Percentiles rank a stretch among this genome's conserved stretches.
Conservation (phyloP, 2,329 filamentous ascomycete species). For the Fusarium setosum region DNA sequence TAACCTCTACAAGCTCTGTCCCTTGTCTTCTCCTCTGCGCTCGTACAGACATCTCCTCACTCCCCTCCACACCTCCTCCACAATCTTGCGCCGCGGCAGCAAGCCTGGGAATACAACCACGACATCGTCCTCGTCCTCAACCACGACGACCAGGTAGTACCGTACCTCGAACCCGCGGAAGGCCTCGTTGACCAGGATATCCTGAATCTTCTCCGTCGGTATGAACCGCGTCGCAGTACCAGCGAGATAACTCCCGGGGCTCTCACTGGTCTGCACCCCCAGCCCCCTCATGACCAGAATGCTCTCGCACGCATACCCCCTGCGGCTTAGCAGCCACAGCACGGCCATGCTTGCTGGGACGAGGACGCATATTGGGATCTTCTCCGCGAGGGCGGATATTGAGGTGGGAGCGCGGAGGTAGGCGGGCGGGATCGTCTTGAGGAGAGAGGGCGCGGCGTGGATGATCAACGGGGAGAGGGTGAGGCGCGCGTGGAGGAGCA, state of each 20-base stretch:
- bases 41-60: conserved; percentile 84
- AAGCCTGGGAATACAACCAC: conserved; percentile 94
- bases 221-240: conserved; percentile 71
- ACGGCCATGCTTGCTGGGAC: conserved; percentile 49
- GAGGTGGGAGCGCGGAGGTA: conserved; percentile 47
- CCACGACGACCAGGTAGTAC: conserved; percentile 90
- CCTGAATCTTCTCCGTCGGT: conserved; percentile 90
- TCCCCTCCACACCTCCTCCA: conserved; percentile 93
- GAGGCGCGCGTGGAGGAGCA: conserved; percentile 64
- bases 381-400: conserved; percentile 48
- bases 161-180: conserved; percentile 92
- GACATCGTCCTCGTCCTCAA: conserved; percentile 87
- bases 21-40: conserved; percentile 48
- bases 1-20: conserved; percentile 20
- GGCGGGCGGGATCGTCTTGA: conserved; percentile 23
- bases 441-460: conserved; percentile 20
- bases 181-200: conserved; percentile 94
- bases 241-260: conserved; percentile 69
- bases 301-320: conserved; percentile 76
- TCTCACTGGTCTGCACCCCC: conserved; percentile 87
- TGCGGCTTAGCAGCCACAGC: conserved; percentile 58
- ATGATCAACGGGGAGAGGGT: conserved; percentile 46
- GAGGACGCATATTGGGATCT: conserved; percentile 54
- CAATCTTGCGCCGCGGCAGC: conserved; percentile 77
- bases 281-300: conserved; percentile 89